Evolutionary conservation across 108 stramenopile genomes (phyloP), one percentile per base, ranked within the genome.

Genomic region (Nitzschia putrida): DNA sequence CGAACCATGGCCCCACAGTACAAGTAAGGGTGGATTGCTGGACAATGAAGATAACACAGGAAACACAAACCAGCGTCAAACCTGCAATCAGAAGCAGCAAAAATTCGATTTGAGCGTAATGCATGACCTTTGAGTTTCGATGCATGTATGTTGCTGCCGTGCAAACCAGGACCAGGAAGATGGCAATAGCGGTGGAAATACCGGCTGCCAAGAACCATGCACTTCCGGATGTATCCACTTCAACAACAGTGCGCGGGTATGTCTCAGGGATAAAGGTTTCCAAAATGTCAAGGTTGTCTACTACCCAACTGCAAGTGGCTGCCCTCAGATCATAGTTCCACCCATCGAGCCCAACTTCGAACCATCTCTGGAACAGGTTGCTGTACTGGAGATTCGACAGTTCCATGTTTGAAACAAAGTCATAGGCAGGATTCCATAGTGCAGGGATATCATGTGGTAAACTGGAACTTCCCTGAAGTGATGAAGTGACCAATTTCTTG

Each of bases 91-190:
- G 14, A 2, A 66, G 16, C 12, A 53, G 25, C 9, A 66, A n/a
- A 13, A 66, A 53, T 7, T 72, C 65, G 0, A 77, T 38, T 52
- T 82, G 76, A 9, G 75, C 75, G 47, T 58, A 67, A 14, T 37
- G 41, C n/a, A 78, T 54, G n/a, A 24, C 64, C 20, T 12, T 52
- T 1, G 50, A 1, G 34, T 49, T 56, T 18, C 66, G 37, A 42
- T 58, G 6, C 53, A 41, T 25, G 14, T 18, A 20, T 69, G 11
- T 13, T 25, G n/a, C 22, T 21, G 39, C 1, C 3, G 4, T 34
- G 4, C 29, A 34, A 4, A 34, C 29, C 29, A 34, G 29, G 4
- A 34, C 29, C 1, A 34, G 29, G 5, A 61, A 20, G 2, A 66
- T 7, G 6, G 23, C 70, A 64, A 39, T 49, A 57, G 12, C 14